Base-by-base conservation (phyloP, 2,329 filamentous ascomycete species). In the Chrysoporthe austroafricana region DNA sequence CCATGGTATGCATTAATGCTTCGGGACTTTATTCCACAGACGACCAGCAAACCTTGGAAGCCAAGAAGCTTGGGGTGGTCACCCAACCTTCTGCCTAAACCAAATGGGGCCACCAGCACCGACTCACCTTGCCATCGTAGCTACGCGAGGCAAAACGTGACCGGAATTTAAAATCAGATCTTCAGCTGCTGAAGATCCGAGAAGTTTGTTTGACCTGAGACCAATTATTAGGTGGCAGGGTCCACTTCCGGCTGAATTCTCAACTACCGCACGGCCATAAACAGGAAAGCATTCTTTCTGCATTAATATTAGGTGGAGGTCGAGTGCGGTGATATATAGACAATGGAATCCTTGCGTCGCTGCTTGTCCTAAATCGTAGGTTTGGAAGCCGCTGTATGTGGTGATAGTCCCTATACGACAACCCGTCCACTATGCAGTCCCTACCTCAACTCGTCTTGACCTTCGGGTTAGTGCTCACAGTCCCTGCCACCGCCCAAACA, bases 401-500 rank as follows among this genome's bases (percentile, higher is more conserved):
- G 52, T 50, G 9, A 32, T 4, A 14, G 13, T 21, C 13, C n/a
- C 2, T 5, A 56, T 36, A 36, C 52, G 32, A n/a, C 9, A 18
- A n/a, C 3, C 9, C 39, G 34, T 18, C 2, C 11, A 57, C 13
- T 16, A 63, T 63, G 62, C 7, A 61, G 43, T 21, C 7, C 44
- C n/a, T 18, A 9, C 44, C 32, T n/a, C 34, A n/a, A 39, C 26
- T 61, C 50, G 13, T n/a, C 39, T 39, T 63, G 52, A 16, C 62
- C 39, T 16, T 60, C 9, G 57, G 57, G 44, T 66, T 87, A 1
- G 79, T 85, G 11, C 87, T 88, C 1, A 79, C 77, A 61, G 86
- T 87, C 18, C 87, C 88, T n/a, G 84, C 83, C 0, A 77, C 39
- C 14, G 65, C 83, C 36, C 72, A 80, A 59, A 66, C 62, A n/a